Base-by-base conservation (phyloP, 2,329 filamentous ascomycete species). In the Neopestalotiopsis clavispora region DNA sequence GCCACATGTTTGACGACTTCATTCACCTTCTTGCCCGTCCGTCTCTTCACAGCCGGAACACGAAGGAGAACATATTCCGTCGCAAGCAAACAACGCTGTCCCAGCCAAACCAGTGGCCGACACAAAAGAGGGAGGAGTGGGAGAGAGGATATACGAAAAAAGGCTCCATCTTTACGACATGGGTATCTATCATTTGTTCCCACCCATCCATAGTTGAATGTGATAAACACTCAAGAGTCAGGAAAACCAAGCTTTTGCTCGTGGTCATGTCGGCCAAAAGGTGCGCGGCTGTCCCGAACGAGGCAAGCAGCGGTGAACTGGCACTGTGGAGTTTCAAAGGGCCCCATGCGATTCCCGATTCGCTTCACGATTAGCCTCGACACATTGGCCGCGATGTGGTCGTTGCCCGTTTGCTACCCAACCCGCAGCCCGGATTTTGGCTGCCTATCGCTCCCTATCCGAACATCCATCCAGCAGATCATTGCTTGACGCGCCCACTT, bases 291-390 rank as follows among this genome's bases (percentile, higher is more conserved):
- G 42, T 38, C 64, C 45, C 64, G 64, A 66, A 49, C 28, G 42
- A 38, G 42, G 28, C 14, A 56, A 66, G 17, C 64, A 57, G 64
- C 64, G 64, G 64, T 66, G 64, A 66, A 40, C 17, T 66, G 64
- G 30, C 45, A 20, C 28, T 49, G 64, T 66, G 64, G 64, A 66
- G 64, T 66, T 30, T 38, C 6, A 10, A 38, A 10, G 34, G 34
- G 34, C 6, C 30, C 10, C 23, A 28, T 17, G 13, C 14, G 7
- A 40, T 23, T 56, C 45, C 45, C 45, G 45, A 45, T 66, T 57
- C 64, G 64, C 62, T 34, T 28, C 52, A 57, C 52, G 42, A 45
- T 57, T 66, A 66, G 64, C 56, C n/a, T 38, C 32, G 64, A 32
- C 64, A 32, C 64, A 57, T 40, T 57, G 64, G 49, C 64, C 64